Base-by-base conservation (phyloP, 2,329 filamentous ascomycete genomes). In the Fusarium dlaminii region DNA sequence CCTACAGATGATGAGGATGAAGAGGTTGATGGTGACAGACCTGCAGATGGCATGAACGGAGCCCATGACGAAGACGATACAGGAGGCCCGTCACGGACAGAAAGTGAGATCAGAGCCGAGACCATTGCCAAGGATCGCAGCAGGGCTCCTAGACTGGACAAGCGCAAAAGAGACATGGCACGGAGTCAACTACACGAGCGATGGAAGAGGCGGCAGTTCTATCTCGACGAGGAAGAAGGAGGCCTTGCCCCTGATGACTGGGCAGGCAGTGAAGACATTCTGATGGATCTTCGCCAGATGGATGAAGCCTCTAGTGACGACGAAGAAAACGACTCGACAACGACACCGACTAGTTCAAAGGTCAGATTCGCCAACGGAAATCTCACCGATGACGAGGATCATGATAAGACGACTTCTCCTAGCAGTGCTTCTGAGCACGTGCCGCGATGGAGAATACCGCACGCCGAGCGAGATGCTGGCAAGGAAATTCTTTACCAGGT, bases 401-500 rank as follows among this genome's bases (percentile, higher is more conserved):
- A 93, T 36, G 94, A 93, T 75, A 89, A 93, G 75, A 89, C 88
- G 4, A 94, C 91, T 0, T 94, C 93, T 3, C 94, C 93, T 8
- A 86, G 91, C 51, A 92, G 90, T 78, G 87, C 93, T 14, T 90
- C 92, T 18, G 92, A 95, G 80, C 88, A 92, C 65, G 94, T 92
- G 91, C 92, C 92, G 55, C 92, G 92, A 24, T 92, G 94, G 81
- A 93, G 94, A 59, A 91, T 97, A 22, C 93, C 93, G 2, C 90
- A 93, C 74, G 91, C 92, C 2, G 95, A 98, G 81, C 89, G 89
- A 67, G 95, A 98, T 80, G 91, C 94, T 11, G 94, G 94, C 42
- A 94, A 93, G 75, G 94, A 98, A 79, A 93, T 98, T 8, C 85
- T 98, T 3, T 98, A 97, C 79, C 94, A 98, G 80, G 91, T 97